Evolutionary conservation across 2,329 filamentous ascomycete species (phyloP).

Genomic region (Fusarium veterinarium): DNA sequence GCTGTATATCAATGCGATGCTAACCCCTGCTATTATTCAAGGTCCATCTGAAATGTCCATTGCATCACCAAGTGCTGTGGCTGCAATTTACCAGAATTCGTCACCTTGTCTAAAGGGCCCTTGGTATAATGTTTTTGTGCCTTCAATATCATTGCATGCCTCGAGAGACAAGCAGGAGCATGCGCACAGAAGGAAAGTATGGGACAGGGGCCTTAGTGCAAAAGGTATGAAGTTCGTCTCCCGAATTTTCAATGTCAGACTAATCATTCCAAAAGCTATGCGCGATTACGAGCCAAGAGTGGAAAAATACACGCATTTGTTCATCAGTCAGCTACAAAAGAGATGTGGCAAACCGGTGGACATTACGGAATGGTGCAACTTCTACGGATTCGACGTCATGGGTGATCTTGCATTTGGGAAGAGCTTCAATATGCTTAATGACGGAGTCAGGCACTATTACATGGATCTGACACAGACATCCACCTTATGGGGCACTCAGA

Average conservation of each 20-base stretch:
- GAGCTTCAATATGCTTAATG: background rate
- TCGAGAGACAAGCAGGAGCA: background rate
- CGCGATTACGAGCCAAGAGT: background rate
- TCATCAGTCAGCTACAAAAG: background rate
- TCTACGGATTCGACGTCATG: background rate
- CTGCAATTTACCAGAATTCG: background rate
- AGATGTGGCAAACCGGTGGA: background rate
- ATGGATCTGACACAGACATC: background rate
- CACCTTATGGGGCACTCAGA: background rate
- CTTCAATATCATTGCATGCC: background rate
- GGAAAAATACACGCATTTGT: background rate
- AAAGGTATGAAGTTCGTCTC: background rate
- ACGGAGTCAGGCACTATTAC: background rate
- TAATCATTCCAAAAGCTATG: background rate
- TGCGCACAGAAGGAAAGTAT: background rate
- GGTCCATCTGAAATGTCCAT: background rate
- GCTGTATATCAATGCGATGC: fast-evolving
- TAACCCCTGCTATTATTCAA: background rate
- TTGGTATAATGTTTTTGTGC: background rate
- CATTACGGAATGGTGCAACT: background rate
- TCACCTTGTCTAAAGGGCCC: background rate
- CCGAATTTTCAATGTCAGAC: background rate
- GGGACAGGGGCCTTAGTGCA: background rate
- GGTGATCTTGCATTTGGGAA: background rate
- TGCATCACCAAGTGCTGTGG: background rate